These are phyloP conservation scores for Dactylis glomerata DNA, from an alignment of 176 grass and related monocot species.

Conservation along the genomic window DNA sequence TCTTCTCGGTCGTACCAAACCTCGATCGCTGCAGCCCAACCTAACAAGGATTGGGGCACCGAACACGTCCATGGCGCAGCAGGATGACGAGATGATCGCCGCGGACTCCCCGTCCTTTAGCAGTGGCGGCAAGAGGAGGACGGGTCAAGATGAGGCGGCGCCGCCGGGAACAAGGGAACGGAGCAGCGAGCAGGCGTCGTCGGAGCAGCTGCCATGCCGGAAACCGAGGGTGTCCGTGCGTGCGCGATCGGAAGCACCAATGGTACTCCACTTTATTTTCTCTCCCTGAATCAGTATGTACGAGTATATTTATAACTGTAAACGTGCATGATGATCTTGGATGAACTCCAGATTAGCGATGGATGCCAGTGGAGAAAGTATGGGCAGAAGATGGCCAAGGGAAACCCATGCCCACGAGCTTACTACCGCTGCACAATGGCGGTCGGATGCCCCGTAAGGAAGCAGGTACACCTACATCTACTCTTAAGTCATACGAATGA, in stretches of 20 bases:
- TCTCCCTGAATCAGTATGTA: neutral
- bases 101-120: slow-evolving; percentile 23
- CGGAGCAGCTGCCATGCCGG: slow-evolving; percentile 59
- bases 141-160: neutral
- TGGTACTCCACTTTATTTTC: slow-evolving; percentile 37
- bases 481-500: neutral
- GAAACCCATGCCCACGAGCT: slow-evolving; percentile 80
- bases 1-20: slow-evolving; percentile 28
- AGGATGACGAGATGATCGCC: neutral
- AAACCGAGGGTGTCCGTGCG: slow-evolving; percentile 90
- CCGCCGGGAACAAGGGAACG: neutral
- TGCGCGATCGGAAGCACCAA: slow-evolving; percentile 82
- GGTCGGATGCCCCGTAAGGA: slow-evolving; percentile 73
- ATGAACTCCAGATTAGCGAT: slow-evolving; percentile 62
- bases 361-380: slow-evolving; percentile 98
- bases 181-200: slow-evolving; percentile 40
- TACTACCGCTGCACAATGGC: slow-evolving; percentile 97
- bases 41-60: neutral
- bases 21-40: slow-evolving; percentile 33
- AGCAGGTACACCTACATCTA: slow-evolving; percentile 58
- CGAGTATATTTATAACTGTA: neutral
- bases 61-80: neutral
- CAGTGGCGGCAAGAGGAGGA: slow-evolving; percentile 23
- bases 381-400: slow-evolving; percentile 95
- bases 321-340: neutral